Percentiles rank a stretch among this genome's conserved stretches.
These are phyloP conservation scores for Aspergillus conjunctus DNA, from an alignment of 495 filamentous ascomycete species.

Conservation along the genomic window DNA sequence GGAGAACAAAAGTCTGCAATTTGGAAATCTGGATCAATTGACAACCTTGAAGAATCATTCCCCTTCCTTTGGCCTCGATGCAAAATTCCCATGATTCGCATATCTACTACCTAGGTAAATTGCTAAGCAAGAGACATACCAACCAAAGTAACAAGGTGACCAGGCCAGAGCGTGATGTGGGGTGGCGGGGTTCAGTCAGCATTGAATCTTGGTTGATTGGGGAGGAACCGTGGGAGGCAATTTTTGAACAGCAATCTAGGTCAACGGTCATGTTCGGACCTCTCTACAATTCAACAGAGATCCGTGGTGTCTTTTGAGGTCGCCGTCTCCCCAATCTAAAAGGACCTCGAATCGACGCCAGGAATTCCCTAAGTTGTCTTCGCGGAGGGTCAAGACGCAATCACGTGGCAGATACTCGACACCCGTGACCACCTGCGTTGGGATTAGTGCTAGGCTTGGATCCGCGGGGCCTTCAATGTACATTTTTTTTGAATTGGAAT, in stretches of 20 bases:
- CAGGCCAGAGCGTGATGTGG: not conserved
- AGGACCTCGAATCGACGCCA: not conserved
- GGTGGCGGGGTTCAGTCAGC: slow-evolving; percentile 3
- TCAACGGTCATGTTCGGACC: not conserved
- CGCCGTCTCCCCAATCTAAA: not conserved
- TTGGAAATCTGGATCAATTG: too few species aligned
- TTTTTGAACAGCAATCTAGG: not conserved
- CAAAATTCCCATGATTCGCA: too few species aligned
- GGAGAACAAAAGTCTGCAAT: too few species aligned
- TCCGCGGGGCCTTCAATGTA: not conserved
- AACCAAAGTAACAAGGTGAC: too few species aligned
- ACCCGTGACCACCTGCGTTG: not conserved
- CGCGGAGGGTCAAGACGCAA: not conserved
- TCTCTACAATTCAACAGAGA: too few species aligned
- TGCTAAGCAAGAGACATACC: too few species aligned
- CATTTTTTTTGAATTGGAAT: not conserved
- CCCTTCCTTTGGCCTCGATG: too few species aligned
- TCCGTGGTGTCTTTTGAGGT: too few species aligned
- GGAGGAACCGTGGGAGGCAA: not conserved
- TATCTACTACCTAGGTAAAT: too few species aligned
- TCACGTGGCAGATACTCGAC: not conserved
- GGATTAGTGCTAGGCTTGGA: slow-evolving; percentile 1
- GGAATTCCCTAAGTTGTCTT: not conserved
- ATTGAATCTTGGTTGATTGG: slow-evolving; percentile 3
- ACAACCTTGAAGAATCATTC: too few species aligned